Percentiles rank a stretch among this genome's conserved stretches.
Conservation (phyloP, 345 rosid species). For the Populus simonii region DNA sequence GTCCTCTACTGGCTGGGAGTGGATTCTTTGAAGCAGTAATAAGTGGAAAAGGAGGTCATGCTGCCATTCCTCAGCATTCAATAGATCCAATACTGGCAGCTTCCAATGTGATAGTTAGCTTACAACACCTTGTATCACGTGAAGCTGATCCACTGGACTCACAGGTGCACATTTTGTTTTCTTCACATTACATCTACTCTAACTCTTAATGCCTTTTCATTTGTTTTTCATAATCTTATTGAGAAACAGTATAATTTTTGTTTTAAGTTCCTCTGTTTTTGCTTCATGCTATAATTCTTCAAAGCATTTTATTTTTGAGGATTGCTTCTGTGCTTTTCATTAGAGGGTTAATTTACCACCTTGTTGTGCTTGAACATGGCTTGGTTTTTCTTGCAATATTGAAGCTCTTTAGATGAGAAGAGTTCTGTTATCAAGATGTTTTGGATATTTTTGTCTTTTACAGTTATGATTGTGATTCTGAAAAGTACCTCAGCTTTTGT, state of each 20-base stretch:
- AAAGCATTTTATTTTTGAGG: neutral
- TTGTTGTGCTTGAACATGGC: neutral
- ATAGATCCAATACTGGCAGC: conserved; percentile 83
- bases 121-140: conserved; percentile 82
- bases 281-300: neutral
- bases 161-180: conserved; percentile 51
- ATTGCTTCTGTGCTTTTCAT: neutral
- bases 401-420: neutral
- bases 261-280: neutral
- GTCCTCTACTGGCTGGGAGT: conserved; percentile 69
- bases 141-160: conserved; percentile 92
- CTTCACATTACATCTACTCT: neutral
- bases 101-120: conserved; percentile 69
- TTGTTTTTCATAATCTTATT: too few relatives aligned
- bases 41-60: conserved; percentile 86
- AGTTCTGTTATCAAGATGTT: neutral
- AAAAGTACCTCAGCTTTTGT: neutral
- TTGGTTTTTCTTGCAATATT: conserved; percentile 1
- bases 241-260: neutral
- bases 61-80: conserved; percentile 83
- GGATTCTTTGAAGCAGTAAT: conserved; percentile 77
- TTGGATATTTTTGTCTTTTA: neutral
- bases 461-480: neutral
- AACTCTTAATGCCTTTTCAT: neutral
- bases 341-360: neutral